A percentile compares a stretch with the other conserved stretches of the same genome.
These are phyloP conservation scores for Neurospora intermedia DNA, from an alignment of 495 filamentous ascomycete species.

Conservation along the genomic window DNA sequence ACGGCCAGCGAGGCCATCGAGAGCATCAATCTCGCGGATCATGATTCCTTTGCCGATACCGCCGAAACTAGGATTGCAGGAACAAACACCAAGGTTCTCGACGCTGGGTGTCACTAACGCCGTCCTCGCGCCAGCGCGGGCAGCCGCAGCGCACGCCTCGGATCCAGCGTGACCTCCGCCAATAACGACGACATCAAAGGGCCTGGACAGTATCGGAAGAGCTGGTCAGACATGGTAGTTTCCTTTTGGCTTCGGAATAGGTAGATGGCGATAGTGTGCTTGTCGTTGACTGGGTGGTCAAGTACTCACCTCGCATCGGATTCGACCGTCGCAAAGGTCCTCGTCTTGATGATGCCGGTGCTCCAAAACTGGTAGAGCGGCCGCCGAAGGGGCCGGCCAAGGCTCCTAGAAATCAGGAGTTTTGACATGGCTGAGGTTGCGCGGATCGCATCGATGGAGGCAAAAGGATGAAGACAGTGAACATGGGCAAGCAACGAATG, in stretches of 20 bases:
- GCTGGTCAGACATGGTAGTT: not conserved
- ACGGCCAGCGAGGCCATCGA: conserved; percentile 82
- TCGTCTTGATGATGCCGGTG: conserved; percentile 4
- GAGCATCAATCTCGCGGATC: conserved; percentile 86
- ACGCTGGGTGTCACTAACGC: conserved; percentile 79
- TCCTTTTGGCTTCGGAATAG: not conserved
- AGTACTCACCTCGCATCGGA: conserved; percentile 24
- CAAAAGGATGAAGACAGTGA: not conserved
- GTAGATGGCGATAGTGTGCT: not conserved
- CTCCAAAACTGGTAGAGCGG: not conserved
- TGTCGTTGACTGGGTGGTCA: not conserved
- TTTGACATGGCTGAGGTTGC: conserved; percentile 20
- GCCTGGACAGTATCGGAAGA: conserved; percentile 30
- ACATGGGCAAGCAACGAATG: not conserved
- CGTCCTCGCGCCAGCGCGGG: conserved; percentile 79
- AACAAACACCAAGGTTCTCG: conserved; percentile 88
- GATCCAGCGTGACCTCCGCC: conserved; percentile 93
- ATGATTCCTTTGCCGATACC: conserved; percentile 99
- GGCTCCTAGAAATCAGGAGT: conserved; percentile 23
- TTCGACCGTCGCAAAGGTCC: conserved; percentile 29
- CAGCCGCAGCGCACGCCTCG: conserved; percentile 89
- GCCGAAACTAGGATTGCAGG: conserved; percentile 95
- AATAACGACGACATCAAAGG: conserved; percentile 89
- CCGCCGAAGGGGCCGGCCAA: conserved; percentile 16
- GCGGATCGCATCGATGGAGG: not conserved